Evolutionary conservation across 441 rosid genomes (phyloP).

Genomic region (Erysimum cheiri): DNA sequence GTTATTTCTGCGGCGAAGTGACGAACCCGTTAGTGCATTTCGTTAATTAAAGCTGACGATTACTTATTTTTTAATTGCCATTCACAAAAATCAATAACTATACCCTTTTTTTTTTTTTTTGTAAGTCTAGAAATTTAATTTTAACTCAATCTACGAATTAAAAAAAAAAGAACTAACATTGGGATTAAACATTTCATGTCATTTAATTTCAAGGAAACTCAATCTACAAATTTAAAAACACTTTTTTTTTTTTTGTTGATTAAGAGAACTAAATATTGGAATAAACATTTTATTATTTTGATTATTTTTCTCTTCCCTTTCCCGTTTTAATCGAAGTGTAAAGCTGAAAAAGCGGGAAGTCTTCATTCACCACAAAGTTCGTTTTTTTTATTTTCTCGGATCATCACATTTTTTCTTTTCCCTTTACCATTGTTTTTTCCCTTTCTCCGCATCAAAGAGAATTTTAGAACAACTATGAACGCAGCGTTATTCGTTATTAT

Average conservation of each 20-base stretch:
- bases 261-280: not conserved
- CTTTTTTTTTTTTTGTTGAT: not conserved
- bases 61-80: not conserved
- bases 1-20: constrained; percentile 21
- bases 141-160: too few relatives aligned
- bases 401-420: constrained; percentile 43
- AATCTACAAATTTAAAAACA: too few relatives aligned
- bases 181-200: constrained; percentile 1
- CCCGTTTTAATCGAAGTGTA: constrained; percentile 8
- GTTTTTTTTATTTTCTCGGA: constrained; percentile 45
- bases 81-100: not conserved
- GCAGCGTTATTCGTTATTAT: constrained; percentile 5
- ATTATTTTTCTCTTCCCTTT: constrained; percentile 3
- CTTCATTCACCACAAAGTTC: constrained; percentile 45
- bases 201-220: not conserved
- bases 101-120: not conserved
- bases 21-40: constrained; percentile 30
- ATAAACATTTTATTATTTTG: not conserved
- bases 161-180: not conserved
- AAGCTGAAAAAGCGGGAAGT: constrained; percentile 46
- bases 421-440: constrained; percentile 11
- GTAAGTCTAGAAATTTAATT: not conserved
- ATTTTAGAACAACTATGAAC: constrained; percentile 7
- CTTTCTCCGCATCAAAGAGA: constrained; percentile 4
- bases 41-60: constrained; percentile 14